phyloP scores from a whole-genome alignment of 164 flowering plant species.

The Aristolochia fimbriata region DNA sequence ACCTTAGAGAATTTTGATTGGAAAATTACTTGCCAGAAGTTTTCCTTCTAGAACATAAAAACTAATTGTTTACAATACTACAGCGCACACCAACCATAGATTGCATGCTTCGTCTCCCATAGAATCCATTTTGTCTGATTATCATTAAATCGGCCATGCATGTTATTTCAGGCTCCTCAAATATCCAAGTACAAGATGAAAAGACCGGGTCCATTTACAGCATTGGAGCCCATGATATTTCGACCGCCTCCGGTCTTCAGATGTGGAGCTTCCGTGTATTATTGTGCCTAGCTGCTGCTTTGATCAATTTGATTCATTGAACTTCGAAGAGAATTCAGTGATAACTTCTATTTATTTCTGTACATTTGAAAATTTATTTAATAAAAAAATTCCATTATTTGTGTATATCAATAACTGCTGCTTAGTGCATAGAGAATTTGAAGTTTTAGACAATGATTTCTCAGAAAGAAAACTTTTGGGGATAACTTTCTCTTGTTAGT shows the following conservation, averaged over 20 bases:
- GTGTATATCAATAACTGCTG: no score
- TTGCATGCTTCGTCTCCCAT: no score
- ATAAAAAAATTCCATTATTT: constrained; percentile 1
- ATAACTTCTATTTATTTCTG: constrained; percentile 6
- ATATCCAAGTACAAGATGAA: constrained; percentile 65
- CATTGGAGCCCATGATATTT: constrained; percentile 22
- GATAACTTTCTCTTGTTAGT: no score
- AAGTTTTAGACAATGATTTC: no score
- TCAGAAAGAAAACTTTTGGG: no score
- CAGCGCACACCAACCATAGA: no score
- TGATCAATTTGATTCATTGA: constrained; percentile 15
- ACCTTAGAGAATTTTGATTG: no score
- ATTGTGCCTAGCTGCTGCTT: constrained; percentile 11
- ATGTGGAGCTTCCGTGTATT: constrained; percentile 8
- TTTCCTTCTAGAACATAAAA: no score
- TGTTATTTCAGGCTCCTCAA: constrained; percentile 50
- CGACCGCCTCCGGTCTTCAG: constrained; percentile 13
- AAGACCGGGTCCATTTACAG: constrained; percentile 54
- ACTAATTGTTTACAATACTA: no score
- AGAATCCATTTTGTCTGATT: no score
- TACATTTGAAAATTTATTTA: constrained; percentile 7
- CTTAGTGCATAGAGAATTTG: no score
- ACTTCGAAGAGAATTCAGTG: constrained; percentile 8
- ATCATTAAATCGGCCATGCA: background rate
- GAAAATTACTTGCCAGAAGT: no score